phyloP scores from a whole-genome alignment of 2,329 filamentous ascomycete species.

The Paracoccidioides brasiliensis region DNA sequence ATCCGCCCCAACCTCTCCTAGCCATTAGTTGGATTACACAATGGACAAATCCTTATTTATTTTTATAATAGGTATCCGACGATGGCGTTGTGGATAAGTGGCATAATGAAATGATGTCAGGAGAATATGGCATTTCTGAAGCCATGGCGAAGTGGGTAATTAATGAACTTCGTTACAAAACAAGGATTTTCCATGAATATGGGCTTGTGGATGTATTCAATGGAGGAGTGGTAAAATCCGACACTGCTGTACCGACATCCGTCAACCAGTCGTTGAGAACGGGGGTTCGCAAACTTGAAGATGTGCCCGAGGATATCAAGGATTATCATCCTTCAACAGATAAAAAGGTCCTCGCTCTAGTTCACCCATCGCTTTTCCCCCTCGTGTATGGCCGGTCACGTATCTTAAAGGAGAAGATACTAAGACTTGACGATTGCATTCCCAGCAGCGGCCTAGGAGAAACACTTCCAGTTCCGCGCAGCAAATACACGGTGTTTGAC shows the following conservation, averaged over 20 bases:
- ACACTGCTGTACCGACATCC: conserved; percentile 27
- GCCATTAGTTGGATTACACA: not conserved
- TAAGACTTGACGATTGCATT: conserved; percentile 7
- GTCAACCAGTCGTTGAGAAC: conserved; percentile 30
- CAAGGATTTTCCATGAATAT: conserved; percentile 24
- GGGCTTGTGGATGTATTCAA: conserved; percentile 34
- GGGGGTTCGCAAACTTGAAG: conserved; percentile 37
- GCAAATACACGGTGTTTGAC: not conserved
- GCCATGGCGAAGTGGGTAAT: conserved; percentile 23
- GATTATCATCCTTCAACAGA: conserved; percentile 50
- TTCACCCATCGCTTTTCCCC: conserved; percentile 42
- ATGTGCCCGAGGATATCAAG: conserved; percentile 36
- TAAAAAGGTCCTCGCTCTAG: conserved; percentile 44
- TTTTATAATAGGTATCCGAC: conserved; percentile 13
- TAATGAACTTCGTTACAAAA: conserved; percentile 36
- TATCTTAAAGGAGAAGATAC: conserved; percentile 6
- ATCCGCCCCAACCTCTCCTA: not conserved
- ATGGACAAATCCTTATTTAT: not conserved
- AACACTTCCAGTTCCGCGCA: conserved; percentile 8
- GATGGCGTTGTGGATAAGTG: conserved; percentile 17
- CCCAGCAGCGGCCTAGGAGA: conserved; percentile 12
- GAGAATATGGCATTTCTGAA: conserved; percentile 12
- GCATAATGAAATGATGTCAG: conserved; percentile 12
- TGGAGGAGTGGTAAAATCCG: conserved; percentile 37
- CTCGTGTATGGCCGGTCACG: conserved; percentile 9